These are phyloP conservation scores for Cladophialophora bantiana DNA, from an alignment of 2,329 filamentous ascomycete genomes.

Conservation along the genomic window DNA sequence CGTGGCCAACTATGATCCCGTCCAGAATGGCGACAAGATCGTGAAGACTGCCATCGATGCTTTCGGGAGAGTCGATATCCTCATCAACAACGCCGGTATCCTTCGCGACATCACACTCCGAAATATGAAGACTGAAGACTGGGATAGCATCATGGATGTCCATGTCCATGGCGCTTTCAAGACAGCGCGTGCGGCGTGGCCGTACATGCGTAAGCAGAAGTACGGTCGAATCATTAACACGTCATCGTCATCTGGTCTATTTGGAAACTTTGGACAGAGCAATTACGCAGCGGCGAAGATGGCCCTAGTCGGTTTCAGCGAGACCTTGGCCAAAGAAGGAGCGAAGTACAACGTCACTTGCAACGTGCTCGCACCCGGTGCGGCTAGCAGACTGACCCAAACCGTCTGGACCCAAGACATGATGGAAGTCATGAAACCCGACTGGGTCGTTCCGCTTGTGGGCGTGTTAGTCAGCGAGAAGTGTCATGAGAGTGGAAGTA, in stretches of 20 bases:
- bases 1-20: constrained; percentile 89
- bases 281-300: constrained; percentile 98
- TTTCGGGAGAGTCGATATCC: constrained; percentile 34
- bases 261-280: constrained; percentile 92
- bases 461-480: constrained; percentile 84
- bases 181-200: constrained; percentile 92
- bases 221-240: constrained; percentile 97
- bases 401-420: constrained; percentile 93
- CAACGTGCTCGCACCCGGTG: constrained; percentile 94
- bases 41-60: constrained; percentile 35
- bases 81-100: constrained; percentile 45
- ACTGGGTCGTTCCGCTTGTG: constrained; percentile 93
- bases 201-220: constrained; percentile 97
- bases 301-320: constrained; percentile 92
- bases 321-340: constrained; percentile 96
- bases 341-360: constrained; percentile 95
- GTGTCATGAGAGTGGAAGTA: constrained; percentile 84
- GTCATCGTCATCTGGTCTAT: constrained; percentile 88
- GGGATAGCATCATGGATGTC: constrained; percentile 92
- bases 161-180: constrained; percentile 95
- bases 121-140: constrained; percentile 96
- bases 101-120: constrained; percentile 94
- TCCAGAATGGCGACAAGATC: constrained; percentile 87
- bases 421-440: constrained; percentile 82
- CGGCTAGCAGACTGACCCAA: constrained; percentile 92